Evolutionary conservation across 805 yeast genomes (phyloP), one percentile per base, ranked within the genome.

Genomic region (Kuraishia borneana): DNA sequence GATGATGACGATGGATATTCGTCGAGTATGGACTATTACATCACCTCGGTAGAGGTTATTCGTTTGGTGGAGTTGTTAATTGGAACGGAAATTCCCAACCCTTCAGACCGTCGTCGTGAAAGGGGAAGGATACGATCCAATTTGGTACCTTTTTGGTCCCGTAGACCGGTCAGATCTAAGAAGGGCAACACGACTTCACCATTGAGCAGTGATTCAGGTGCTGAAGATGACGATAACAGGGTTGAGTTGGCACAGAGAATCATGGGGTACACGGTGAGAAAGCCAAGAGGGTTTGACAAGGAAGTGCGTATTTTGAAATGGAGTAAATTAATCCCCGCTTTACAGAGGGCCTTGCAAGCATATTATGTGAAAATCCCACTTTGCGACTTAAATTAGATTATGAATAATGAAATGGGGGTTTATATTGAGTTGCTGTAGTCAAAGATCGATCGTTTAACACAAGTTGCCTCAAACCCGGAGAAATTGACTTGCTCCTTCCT

Each of bases 221-320:
- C 9, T 7, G 21, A 18, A 6, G 25, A 18, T 22, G 28, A 18
- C 7, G 66, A 61, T 41, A 63, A 60, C 43, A 56, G 74, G 39
- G 53, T 61, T 14, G 80, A 74, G 41, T 57, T 76, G 39, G 82
- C 82, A 3, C 71, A 71, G 38, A 59, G 83, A 47, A 75, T 76
- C 18, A 75, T 76, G 80, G 68, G 68, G 14, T 76, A 76, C 48
- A 74, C 70, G 38, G 55, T 61, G 21, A 62, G 81, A 44, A 74
- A 73, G 43, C 83, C 83, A 19, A 60, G 83, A 44, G 81, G 81
- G 1, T 75, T 76, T 51, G 82, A 76, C 46, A 76, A 76, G 52
- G 81, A 74, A 43, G 80, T 76, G 25, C 54, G 82, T 31, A 74
- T 76, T 30, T 51, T 76, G 40, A 61, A 66, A 36, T 76, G 83